Base-by-base conservation (phyloP, 2,329 filamentous ascomycete genomes). In the Zymoseptoria pseudotritici region DNA sequence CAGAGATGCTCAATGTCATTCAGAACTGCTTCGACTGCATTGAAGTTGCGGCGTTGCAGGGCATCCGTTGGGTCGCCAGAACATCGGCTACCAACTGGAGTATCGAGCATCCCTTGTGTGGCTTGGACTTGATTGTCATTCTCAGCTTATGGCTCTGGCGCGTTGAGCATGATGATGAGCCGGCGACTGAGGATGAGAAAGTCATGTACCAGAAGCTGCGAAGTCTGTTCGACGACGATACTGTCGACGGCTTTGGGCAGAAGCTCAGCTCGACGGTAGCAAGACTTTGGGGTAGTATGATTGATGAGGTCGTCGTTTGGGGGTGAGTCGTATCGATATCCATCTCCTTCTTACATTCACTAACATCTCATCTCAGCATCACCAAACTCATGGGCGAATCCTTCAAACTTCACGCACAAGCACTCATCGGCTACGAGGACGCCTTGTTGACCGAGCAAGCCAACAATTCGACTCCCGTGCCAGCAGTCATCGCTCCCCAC, bases 11-110 rank as follows among this genome's bases (percentile, higher is more conserved):
- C 80, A 96, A 96, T 78, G 92, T 97, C 69, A 96, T 99, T 63
- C 88, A 97, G 72, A 91, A 95, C 76, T 97, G 94, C 78, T 97
- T 94, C 76, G 91, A 95, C 76, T 97, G 92, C 79, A 92, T 99
- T 71, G 93, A 97, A 76, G 96, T 94, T 54, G 93, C 93, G 58
- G 93, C 95, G 53, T 80, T 91, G 63, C 92, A 97, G 75, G 94
- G 93, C 66, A 91, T 97, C 66, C 91, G 93, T 69, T 97, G 94
- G 93, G 92, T 97, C 63, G 93, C 93, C n/a, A 88, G 92, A 67
- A 97, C 93, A 21, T 97, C 92, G 53, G 91, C 94, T 21, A 97
- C 94, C 53, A 97, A 97, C 78, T 99, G 94, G 94, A 97, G 93
- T 74, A 90, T 97, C 62, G 94, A 99, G 79, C 93, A 99, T 75